Evolutionary conservation across 345 rosid species (phyloP), one percentile per base, ranked within the genome.

Genomic region (Arabis alpina): DNA sequence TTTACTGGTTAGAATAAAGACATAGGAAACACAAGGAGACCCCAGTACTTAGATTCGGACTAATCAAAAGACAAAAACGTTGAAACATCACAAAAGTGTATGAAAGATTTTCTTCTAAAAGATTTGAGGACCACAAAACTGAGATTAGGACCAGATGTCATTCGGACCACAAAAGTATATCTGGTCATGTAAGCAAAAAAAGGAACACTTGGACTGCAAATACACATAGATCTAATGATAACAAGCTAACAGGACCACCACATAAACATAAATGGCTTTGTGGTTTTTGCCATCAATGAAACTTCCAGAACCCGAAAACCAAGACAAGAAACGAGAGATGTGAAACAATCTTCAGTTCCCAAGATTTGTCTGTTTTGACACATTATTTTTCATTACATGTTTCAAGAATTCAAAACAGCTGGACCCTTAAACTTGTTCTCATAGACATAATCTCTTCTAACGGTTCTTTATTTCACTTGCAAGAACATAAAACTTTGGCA

Each of bases 181-280:
- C 78, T 75, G 74, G 74, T 75, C 78, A 47, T 75, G 78, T 61
- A 74, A 67, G 69, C 52, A 67, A 61, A 39, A 74, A 47, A 52
- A 59, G 78, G 14, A 74, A 74, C 78, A 74, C 78, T 74, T 74
- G 78, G 73, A 60, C 57, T 67, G 34, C 44, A 60, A 61, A 60
- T 50, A 67, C 51, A 74, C 54, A 60, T 10, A 74, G 54, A 67
- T 67, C 78, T 74, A 68, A 74, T 67, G 73, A 60, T 51, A 74
- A 66, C 61, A 67, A 67, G 37, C 51, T 58, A 51, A 74, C 24
- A 75, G 78, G 78, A 75, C 78, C 78, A 75, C 73, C 73, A 74
- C 36, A 44, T 68, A 54, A 43, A 75, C 68, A 59, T 72, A 71
- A 58, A 76, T 71, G 76, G 76, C 42, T 70, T 70, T 57, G 67